phyloP scores from a whole-genome alignment of 768 basidiomycete genomes.

The Astraeus odoratus region DNA sequence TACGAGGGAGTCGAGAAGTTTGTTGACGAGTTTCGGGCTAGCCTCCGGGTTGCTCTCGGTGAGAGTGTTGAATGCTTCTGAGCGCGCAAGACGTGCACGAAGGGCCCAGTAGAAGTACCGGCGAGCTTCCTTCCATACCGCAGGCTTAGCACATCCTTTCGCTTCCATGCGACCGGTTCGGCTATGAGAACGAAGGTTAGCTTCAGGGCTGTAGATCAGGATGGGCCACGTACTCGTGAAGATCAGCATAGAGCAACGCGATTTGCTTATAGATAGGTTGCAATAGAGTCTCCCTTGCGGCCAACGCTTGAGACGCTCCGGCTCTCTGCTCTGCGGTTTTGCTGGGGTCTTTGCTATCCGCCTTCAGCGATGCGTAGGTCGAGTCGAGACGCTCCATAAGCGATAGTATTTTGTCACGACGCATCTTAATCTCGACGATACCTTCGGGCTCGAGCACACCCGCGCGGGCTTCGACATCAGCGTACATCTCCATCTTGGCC shows the following conservation, averaged over 20 bases:
- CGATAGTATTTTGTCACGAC: constrained; percentile 82
- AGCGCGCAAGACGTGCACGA: constrained; percentile 72
- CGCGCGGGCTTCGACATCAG: constrained; percentile 90
- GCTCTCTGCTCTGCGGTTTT: constrained; percentile 72
- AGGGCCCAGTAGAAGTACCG: constrained; percentile 93
- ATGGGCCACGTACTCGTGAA: constrained; percentile 72
- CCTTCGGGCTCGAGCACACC: constrained; percentile 98
- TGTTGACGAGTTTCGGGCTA: constrained; percentile 57
- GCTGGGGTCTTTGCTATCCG: constrained; percentile 65
- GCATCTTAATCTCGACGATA: constrained; percentile 96
- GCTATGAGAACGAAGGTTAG: constrained; percentile 38
- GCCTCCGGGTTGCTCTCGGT: constrained; percentile 68
- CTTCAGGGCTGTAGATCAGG: background rate
- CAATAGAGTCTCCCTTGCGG: constrained; percentile 70
- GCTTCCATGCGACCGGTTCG: constrained; percentile 96
- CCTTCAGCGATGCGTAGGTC: constrained; percentile 75
- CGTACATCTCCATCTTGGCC: constrained; percentile 99
- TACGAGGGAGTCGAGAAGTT: constrained; percentile 57
- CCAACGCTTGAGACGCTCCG: constrained; percentile 58
- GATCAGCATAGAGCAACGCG: constrained; percentile 89
- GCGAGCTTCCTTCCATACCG: constrained; percentile 84
- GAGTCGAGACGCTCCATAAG: constrained; percentile 93
- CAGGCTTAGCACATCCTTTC: constrained; percentile 86
- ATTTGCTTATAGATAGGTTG: constrained; percentile 92
- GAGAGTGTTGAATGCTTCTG: constrained; percentile 55